Percentiles rank a stretch among this genome's conserved stretches.
Evolutionary conservation across 2,329 filamentous ascomycete genomes (phyloP).

Genomic region (Ascomycota sp.): DNA sequence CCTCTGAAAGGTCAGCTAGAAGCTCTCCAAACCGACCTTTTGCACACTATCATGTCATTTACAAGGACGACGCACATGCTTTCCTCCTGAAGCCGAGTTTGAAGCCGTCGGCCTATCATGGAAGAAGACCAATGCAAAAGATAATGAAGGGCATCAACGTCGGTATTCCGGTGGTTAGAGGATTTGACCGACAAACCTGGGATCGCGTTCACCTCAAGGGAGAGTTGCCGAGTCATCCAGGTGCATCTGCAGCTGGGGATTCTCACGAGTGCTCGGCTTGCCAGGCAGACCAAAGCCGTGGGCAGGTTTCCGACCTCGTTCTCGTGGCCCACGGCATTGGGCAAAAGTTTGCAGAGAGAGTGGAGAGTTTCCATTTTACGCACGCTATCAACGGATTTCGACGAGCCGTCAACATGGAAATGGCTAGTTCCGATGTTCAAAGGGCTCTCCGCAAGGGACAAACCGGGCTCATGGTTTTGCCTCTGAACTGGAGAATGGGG

Average conservation of each 20-base stretch:
- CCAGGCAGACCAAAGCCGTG: constrained; percentile 36
- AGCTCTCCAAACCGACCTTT: constrained; percentile 34
- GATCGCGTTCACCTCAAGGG: constrained; percentile 39
- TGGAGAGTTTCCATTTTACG: constrained; percentile 93
- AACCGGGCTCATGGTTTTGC: constrained; percentile 80
- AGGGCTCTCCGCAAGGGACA: constrained; percentile 52
- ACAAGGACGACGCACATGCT: constrained; percentile 53
- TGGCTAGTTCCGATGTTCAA: constrained; percentile 52
- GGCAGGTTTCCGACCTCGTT: constrained; percentile 64
- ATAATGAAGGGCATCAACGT: constrained; percentile 67
- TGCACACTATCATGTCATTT: constrained; percentile 62
- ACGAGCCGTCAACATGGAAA: constrained; percentile 64
- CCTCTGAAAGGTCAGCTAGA: constrained; percentile 11
- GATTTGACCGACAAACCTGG: constrained; percentile 64
- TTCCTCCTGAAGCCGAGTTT: constrained; percentile 73
- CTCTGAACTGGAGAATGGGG: constrained; percentile 80
- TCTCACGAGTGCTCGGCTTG: constrained; percentile 31
- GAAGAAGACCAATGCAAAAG: constrained; percentile 56
- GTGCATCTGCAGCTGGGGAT: constrained; percentile 9
- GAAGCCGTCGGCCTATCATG: constrained; percentile 66
- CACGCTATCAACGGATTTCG: constrained; percentile 85
- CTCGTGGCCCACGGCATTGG: constrained; percentile 90
- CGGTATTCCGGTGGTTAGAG: constrained; percentile 69
- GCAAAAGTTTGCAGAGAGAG: constrained; percentile 80
- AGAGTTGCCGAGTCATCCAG: constrained; percentile 10